Evolutionary conservation across 2,329 filamentous ascomycete species (phyloP), one percentile per base, ranked within the genome.

Genomic region (Aspergillus pseudotamarii): DNA sequence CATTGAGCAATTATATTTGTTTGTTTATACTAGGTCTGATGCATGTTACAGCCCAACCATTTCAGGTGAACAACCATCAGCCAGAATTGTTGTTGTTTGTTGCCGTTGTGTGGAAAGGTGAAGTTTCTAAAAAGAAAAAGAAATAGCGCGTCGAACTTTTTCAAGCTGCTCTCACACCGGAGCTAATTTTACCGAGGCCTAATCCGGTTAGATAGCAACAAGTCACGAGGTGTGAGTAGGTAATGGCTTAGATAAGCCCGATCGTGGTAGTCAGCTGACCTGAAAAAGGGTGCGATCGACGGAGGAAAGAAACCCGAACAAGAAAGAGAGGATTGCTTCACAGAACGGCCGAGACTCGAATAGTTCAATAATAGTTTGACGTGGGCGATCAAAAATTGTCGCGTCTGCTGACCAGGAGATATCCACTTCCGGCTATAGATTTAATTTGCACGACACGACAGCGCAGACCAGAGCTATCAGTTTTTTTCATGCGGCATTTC

Each of bases 141-240:
- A 70, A 65, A n/a, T 19, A 21, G 34, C 50, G 59, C 21, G 41
- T 68, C 66, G 67, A 69, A 68, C 59, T 72, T 76, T 77, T 77
- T 76, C 69, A 72, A 75, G 71, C 71, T 73, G 62, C 51, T 63
- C 65, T 61, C 60, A 8, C 46, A 60, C 50, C 70, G 73, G 71
- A 73, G 66, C 62, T 69, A 73, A 62, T 60, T 70, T 71, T 67
- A 66, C 74, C 75, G 72, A 71, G 58, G 46, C 57, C 32, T 57
- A 46, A 34, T 19, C 16, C 21, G 19, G 28, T 21, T 38, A 28
- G 23, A 23, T 6, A 1, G 21, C 14, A 41, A 9, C 8, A 19
- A 41, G 38, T 41, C 38, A 41, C 38, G 38, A 19, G 38, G 6
- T 19, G 38, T 41, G 38, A 9, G 38, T 41, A 41, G 38, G 38